Evolutionary conservation across 176 grass and related monocot genomes (phyloP).

Genomic region (sorghum (Sorghum bicolor)): Sorghum_bicolor_NCBIv3 NC_012879.2:6919001-6919500

Average conservation of each 20-base stretch:
- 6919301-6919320: not conserved
- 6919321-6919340: not conserved
- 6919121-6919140: not conserved
- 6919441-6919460: too few species aligned
- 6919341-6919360: not conserved
- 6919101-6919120: not conserved
- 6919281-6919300: not conserved
- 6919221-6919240: not conserved
- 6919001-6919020: too few species aligned
- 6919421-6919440: too few species aligned
- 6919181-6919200: not conserved
- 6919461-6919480: too few species aligned
- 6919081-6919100: not conserved
- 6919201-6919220: slow-evolving; percentile 11
- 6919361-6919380: too few species aligned
- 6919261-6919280: slow-evolving; percentile 12
- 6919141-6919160: not conserved
- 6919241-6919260: not conserved
- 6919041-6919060: too few species aligned
- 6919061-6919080: too few species aligned
- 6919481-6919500: not conserved
- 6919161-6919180: not conserved
- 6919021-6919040: too few species aligned
- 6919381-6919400: too few species aligned
- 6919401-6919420: too few species aligned